Evolutionary conservation across 208 protist genomes (phyloP), one percentile per base, ranked within the genome.

Genomic region (Trypanosomatidae sp.): DNA sequence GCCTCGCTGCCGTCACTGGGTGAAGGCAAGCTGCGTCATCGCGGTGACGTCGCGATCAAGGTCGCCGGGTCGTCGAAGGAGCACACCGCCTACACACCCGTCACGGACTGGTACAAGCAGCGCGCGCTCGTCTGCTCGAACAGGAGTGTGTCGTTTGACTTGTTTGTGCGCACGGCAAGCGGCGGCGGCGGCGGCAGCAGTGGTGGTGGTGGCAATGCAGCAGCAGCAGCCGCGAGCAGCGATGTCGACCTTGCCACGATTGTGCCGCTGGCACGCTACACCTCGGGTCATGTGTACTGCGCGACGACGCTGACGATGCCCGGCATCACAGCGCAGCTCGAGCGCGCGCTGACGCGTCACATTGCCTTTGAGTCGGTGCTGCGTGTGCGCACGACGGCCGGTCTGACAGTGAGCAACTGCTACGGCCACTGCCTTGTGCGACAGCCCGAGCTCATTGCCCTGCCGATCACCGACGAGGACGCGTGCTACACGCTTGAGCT

Each of bases 391-490:
- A 71, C 62, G 2, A 94, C 83, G 30, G 73, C 54, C 18, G 92
- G 90, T 2, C 35, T 94, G 8, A 73, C 80, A 5, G 68, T 94
- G 53, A 60, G 61, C 10, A 87, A 92, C 52, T 91, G 91, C 43
- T 96, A 95, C 52, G 97, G 97, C 3, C 92, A 98, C 73, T 98
- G 96, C 54, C 96, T 97, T 70, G 71, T 98, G 24, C 75, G 94
- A 1, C 71, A 82, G 40, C 74, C 84, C 0, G 96, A 98, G 49
- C 67, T 99, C n/a, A 71, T 99, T 3, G 64, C 92, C 6, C 61
- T 99, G 42, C 94, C 97, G 20, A 82, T 96, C 26, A 68, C 84
- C 22, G 72, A 94, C 48, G 61, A 61, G 28, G 93, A 97, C 60
- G 90, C 96, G 7, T 72, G 83, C 7, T 94, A 86, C 55, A 62